Percentiles rank a stretch among this genome's conserved stretches.
These are phyloP conservation scores for Pulveroboletus frians DNA, from an alignment of 768 basidiomycete species.

Conservation along the genomic window DNA sequence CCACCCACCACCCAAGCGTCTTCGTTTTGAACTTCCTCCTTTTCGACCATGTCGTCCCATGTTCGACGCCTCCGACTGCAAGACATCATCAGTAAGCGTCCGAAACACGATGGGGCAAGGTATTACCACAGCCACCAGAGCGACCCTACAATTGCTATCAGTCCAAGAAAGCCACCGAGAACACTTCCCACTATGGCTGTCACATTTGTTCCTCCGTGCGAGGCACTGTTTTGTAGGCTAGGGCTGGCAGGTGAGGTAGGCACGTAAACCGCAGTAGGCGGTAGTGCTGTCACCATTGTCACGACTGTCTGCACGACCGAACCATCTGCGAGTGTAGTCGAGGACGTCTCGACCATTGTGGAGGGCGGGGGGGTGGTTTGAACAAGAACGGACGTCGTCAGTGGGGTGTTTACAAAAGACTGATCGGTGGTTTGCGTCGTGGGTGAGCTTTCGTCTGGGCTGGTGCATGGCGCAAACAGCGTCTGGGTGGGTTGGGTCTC, in stretches of 20 bases:
- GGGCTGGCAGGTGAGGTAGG: constrained; percentile 14
- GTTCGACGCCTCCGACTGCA: constrained; percentile 40
- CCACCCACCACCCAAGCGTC: constrained; percentile 15
- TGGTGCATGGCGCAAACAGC: constrained; percentile 38
- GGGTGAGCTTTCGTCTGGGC: constrained; percentile 14
- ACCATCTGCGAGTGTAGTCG: constrained; percentile 40
- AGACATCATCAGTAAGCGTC: constrained; percentile 7
- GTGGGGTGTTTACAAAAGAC: constrained; percentile 6
- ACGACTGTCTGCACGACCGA: constrained; percentile 32
- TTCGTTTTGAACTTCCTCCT: constrained; percentile 30
- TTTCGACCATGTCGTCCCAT: constrained; percentile 52
- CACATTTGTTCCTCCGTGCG: constrained; percentile 27
- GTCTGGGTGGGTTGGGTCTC: constrained; percentile 33
- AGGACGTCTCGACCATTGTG: constrained; percentile 26
- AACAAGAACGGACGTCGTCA: constrained; percentile 25
- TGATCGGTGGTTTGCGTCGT: constrained; percentile 4
- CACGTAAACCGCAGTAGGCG: constrained; percentile 30
- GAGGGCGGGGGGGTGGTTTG: constrained; percentile 31
- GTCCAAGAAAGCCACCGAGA: constrained; percentile 50
- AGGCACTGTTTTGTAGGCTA: constrained; percentile 10
- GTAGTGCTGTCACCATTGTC: constrained; percentile 35
- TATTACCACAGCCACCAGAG: constrained; percentile 51
- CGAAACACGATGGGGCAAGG: constrained; percentile 2
- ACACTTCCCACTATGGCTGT: constrained; percentile 51
- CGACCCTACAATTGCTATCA: constrained; percentile 39